A percentile compares a stretch with the other conserved stretches of the same genome.
Evolutionary conservation across 192 early-diverging fungal genomes (phyloP).

Genomic region (Coemansia sp.): DNA sequence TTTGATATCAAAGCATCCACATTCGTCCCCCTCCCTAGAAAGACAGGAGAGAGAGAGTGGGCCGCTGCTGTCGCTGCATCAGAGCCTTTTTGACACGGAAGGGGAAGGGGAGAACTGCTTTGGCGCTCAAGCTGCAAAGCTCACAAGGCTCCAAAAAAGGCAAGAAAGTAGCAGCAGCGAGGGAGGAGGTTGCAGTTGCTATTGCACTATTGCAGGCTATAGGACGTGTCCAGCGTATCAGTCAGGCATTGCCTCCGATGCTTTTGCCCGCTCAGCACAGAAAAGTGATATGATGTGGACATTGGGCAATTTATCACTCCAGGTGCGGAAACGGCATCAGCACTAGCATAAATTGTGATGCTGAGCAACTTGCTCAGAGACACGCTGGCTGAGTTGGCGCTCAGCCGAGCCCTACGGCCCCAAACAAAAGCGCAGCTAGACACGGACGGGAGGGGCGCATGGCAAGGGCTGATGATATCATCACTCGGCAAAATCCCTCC

Average conservation of each 20-base stretch:
- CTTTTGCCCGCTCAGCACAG: neutral
- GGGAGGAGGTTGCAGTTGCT: neutral
- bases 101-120: neutral
- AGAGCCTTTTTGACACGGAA: constrained; percentile 9
- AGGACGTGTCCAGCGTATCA: neutral
- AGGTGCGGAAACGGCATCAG: constrained; percentile 8
- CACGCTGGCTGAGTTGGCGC: neutral
- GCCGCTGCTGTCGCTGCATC: neutral
- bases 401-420: neutral
- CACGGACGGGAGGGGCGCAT: neutral
- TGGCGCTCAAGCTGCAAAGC: neutral
- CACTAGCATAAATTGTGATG: neutral
- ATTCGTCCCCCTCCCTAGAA: neutral
- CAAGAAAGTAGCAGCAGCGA: neutral
- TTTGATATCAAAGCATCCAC: constrained; percentile 10
- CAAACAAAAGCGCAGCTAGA: neutral
- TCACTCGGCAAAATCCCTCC: neutral
- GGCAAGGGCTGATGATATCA: neutral
- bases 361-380: neutral
- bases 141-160: neutral
- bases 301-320: constrained; percentile 2
- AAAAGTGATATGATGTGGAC: neutral
- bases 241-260: neutral
- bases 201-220: constrained; percentile 7
- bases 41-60: neutral